Evolutionary conservation across 2,329 filamentous ascomycete species (phyloP), one percentile per base, ranked within the genome.

Genomic region (Ceratocystis huliohia): DNA sequence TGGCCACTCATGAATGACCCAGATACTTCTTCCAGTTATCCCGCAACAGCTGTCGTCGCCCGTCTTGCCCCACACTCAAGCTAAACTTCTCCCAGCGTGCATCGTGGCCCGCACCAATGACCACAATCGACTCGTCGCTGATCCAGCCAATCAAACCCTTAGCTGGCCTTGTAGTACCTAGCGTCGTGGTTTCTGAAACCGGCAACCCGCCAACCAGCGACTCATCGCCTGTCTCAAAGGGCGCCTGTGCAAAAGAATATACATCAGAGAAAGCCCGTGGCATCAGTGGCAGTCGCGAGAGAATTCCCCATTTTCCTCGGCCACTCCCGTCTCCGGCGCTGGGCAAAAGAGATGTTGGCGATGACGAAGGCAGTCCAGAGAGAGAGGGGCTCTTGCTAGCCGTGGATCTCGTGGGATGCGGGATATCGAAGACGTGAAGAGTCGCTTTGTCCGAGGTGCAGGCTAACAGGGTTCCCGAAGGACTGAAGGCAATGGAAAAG

Each of bases 391-490:
- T 61, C 28, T 45, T 63, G 20, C 37, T 41, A 66, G 65, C 17
- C 15, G 64, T 17, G 2, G 75, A 74, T 69, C 76, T 78, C 63
- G 78, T 79, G 7, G 79, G 77, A 68, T 83, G 81, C 3, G 88
- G 87, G 0, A 96, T 81, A 72, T 97, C 91, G 73, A 96, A 99
- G 46, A 99, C 83, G 75, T 99, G 94, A 10, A 99, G 80, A 0
- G 92, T 99, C 5, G 90, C 92, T 76, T 97, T 99, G 79, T 99
- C 94, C 1, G 92, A 96, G 0, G 93, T 97, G 69, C 91, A 93
- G 30, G 94, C 94, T 10, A 97, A 81, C 73, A 91, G 82, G 56
- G 82, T 84, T 64, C 88, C 89, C 0, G 86, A 86, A 0, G 92
- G 92, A 22, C 89, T 95, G 74, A 99, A 94, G 10, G 88, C 87